Evolutionary conservation across 441 rosid genomes (phyloP).

Genomic region (Erodium texanum): DNA sequence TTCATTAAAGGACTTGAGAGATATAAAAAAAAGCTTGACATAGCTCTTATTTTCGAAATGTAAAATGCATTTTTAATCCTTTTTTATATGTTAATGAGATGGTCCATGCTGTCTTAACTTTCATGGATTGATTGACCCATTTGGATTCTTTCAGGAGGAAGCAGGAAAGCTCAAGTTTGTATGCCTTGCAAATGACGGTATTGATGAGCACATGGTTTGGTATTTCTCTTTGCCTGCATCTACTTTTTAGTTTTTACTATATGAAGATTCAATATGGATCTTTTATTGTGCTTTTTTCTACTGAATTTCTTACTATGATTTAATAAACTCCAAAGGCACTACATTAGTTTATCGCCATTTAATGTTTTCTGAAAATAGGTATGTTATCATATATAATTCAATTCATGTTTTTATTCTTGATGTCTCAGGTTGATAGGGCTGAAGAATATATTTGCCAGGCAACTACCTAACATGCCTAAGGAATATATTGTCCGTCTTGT

Average conservation of each 20-base stretch:
- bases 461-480: conserved; percentile 97
- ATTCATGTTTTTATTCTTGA: conserved; percentile 12
- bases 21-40: no score
- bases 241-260: background rate
- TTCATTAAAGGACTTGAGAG: background rate
- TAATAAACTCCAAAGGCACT: background rate
- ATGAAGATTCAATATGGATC: conserved; percentile 2
- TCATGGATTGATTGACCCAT: conserved; percentile 19
- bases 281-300: background rate
- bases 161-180: conserved; percentile 84
- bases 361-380: background rate
- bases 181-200: conserved; percentile 71
- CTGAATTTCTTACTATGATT: background rate
- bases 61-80: background rate
- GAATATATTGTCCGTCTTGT: conserved; percentile 98
- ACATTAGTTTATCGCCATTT: background rate
- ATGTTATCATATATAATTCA: conserved; percentile 5
- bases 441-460: conserved; percentile 96
- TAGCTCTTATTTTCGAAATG: background rate
- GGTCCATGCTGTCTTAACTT: background rate
- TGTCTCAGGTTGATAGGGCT: conserved; percentile 81
- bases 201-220: conserved; percentile 98
- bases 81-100: background rate
- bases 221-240: conserved; percentile 28
- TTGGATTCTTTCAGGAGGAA: conserved; percentile 55